These are phyloP conservation scores for Gaultheria prostrata DNA, from an alignment of 148 eudicot species.

Conservation along the genomic window DNA sequence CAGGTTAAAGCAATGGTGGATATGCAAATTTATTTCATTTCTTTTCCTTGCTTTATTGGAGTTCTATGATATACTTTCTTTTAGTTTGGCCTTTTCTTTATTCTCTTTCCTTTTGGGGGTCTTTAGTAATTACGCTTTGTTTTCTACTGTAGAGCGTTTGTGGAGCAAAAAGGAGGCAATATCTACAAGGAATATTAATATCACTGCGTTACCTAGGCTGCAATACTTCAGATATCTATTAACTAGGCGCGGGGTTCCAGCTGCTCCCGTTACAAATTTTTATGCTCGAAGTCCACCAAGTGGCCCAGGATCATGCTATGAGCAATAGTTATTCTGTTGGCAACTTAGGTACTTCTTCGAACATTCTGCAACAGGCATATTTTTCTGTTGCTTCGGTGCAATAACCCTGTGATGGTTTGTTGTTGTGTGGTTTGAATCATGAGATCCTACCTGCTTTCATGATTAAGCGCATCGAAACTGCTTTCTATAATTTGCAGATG, in stretches of 20 bases:
- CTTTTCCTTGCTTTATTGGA: background rate
- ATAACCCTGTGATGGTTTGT: background rate
- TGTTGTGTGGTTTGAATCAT: background rate
- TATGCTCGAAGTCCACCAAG: slow-evolving; percentile 75
- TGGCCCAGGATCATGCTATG: slow-evolving; percentile 89
- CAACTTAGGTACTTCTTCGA: background rate
- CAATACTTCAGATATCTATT: slow-evolving; percentile 87
- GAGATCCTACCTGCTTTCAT: background rate
- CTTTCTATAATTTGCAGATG: background rate
- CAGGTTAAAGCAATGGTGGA: background rate
- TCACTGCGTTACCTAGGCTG: slow-evolving; percentile 57
- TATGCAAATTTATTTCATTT: background rate
- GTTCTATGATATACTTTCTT: background rate
- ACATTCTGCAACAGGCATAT: background rate
- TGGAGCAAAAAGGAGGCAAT: slow-evolving; percentile 61
- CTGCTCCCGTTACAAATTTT: slow-evolving; percentile 71
- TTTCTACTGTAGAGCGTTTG: slow-evolving; percentile 59
- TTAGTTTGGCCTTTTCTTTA: background rate
- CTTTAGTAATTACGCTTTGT: slow-evolving; percentile 10
- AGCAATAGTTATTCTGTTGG: slow-evolving; percentile 38
- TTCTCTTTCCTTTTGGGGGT: background rate
- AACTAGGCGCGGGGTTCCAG: slow-evolving; percentile 80
- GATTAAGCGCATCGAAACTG: background rate
- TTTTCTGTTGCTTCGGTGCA: background rate
- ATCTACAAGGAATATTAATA: slow-evolving; percentile 35